These are phyloP conservation scores for Clonostachys rhizophaga DNA, from an alignment of 2,329 filamentous ascomycete species.

Conservation along the genomic window DNA sequence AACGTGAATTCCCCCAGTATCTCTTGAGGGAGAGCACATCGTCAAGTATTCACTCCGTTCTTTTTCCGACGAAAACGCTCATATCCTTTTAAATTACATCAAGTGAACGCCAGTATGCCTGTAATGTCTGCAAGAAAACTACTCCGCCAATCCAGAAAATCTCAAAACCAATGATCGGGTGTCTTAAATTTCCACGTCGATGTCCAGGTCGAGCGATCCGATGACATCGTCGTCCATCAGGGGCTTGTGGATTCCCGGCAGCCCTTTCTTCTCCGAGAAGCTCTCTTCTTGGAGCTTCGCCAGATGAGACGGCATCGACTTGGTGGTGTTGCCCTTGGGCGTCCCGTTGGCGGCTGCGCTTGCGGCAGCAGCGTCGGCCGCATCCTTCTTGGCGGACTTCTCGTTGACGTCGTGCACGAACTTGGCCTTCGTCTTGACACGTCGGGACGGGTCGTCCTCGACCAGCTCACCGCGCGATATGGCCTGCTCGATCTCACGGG, in stretches of 20 bases:
- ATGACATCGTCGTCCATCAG: slow-evolving; percentile 92
- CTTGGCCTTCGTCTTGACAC: slow-evolving; percentile 63
- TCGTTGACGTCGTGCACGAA: slow-evolving; percentile 61
- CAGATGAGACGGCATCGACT: slow-evolving; percentile 41
- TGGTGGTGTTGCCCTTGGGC: slow-evolving; percentile 30
- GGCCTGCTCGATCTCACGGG: slow-evolving; percentile 55
- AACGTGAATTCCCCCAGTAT: too few relatives aligned
- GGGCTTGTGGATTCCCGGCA: slow-evolving; percentile 69
- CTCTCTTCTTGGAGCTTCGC: slow-evolving; percentile 49
- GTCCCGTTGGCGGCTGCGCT: slow-evolving; percentile 46
- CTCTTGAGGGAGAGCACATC: too few relatives aligned
- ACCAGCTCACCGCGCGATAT: slow-evolving; percentile 59
- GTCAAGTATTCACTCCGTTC: too few relatives aligned
- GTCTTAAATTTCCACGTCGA: slow-evolving; percentile 78
- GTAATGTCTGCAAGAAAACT: too few relatives aligned
- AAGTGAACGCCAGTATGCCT: too few relatives aligned
- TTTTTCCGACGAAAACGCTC: too few relatives aligned
- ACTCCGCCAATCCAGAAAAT: not conserved
- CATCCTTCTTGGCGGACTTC: slow-evolving; percentile 37
- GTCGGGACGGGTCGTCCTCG: slow-evolving; percentile 53
- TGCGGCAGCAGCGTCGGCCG: slow-evolving; percentile 42
- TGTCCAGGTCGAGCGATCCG: slow-evolving; percentile 80
- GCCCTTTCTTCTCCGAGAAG: slow-evolving; percentile 51
- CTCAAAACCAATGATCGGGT: too few relatives aligned
- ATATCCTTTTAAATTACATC: too few relatives aligned